Evolutionary conservation across 169 alveolate genomes (phyloP).

Genomic region (Neospora caninum): DNA sequence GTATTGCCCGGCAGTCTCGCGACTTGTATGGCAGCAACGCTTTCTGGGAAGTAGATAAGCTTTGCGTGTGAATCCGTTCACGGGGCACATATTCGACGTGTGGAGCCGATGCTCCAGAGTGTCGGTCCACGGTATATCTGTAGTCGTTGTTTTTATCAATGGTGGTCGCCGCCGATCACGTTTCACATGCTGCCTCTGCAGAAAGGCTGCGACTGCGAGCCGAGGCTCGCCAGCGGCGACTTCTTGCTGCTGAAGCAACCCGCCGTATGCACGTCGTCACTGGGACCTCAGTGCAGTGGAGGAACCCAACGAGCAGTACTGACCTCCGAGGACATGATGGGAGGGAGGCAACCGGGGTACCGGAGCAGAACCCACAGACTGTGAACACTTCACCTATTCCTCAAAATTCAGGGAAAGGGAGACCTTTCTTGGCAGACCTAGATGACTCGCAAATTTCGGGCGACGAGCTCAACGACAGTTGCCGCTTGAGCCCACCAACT

Average conservation of each 20-base stretch:
- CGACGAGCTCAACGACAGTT: neutral
- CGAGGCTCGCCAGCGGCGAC: conserved; percentile 1
- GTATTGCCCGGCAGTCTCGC: no score
- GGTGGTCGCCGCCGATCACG: neutral
- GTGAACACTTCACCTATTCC: no score
- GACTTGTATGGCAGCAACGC: no score
- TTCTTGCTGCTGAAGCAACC: neutral
- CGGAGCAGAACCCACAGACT: neutral
- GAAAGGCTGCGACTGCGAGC: neutral
- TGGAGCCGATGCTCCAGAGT: no score
- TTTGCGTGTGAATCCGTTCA: no score
- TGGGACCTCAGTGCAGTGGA: neutral
- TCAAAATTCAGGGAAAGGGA: neutral
- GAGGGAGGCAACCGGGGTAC: neutral
- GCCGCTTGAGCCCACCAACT: neutral
- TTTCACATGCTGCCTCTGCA: neutral
- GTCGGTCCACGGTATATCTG: no score
- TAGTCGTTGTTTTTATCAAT: no score
- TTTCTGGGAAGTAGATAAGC: no score
- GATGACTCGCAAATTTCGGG: neutral
- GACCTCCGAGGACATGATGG: neutral
- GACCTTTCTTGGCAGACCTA: neutral
- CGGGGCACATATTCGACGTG: no score
- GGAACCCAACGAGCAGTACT: neutral
- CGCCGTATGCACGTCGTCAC: neutral